Evolutionary conservation across 164 flowering plant genomes (phyloP), one percentile per base, ranked within the genome.

Genomic region (Liquidambar formosana): DNA sequence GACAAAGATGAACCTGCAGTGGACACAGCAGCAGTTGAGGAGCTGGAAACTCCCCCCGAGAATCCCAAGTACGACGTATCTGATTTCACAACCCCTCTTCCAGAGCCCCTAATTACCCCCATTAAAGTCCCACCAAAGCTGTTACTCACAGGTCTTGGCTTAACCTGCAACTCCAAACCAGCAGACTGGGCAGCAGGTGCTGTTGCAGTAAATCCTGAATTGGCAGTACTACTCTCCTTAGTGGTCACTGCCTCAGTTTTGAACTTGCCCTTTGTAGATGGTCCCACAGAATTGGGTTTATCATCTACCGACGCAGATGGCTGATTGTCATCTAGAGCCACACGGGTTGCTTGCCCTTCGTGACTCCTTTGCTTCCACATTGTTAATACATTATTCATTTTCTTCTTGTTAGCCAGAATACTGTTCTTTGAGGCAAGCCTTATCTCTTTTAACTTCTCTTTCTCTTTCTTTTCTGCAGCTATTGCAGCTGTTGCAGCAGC

Each of bases 341-440:
- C 84, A 63, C 97, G 95, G 8, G 92, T 85, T 54, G 95, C 87
- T 82, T 94, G 99, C 38, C 94, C 93, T 78, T 93, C 99, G 79
- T 89, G 87, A 79, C 87, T 96, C 73, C 99, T 82, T 74, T 96
- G 99, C 80, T 96, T 96, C 99, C 99, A 96, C 97, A 86, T 89
- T 33, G 92, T 81, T 74, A 95, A 72, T 13, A 93, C 98, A 77
- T 95, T 95, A 76, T 67, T 93, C 96, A 96, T 90, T 73, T 96
- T 96, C 86, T 96, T 96, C 84, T 96, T 96, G 73, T 74, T 96
- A 19, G 98, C 98, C 28, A 93, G 66, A 75, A 96, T 84, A 74
- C 91, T 96, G 78, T 91, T 93, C 81, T 92, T 96, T 44, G 96
- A 93, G 61, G 96, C 98, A 65, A 96, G 82, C 67, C 80, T 87